These are phyloP conservation scores for Neurospora discreta DNA, from an alignment of 495 filamentous ascomycete genomes.

Conservation along the genomic window DNA sequence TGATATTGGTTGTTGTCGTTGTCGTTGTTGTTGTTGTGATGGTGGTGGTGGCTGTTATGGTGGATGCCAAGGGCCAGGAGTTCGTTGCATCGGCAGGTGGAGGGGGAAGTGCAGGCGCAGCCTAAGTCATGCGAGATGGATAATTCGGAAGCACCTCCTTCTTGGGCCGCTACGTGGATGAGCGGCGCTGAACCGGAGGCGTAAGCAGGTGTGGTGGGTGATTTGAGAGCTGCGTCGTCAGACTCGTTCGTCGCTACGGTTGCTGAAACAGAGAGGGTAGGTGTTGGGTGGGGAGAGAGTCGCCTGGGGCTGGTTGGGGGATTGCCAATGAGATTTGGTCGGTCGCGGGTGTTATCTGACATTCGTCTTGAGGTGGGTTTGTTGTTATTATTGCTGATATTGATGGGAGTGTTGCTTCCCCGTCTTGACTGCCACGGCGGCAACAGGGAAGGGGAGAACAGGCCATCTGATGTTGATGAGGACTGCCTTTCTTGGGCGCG, in stretches of 20 bases:
- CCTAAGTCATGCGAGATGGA: background rate
- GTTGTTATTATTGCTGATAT: background rate
- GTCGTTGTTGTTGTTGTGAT: too few species aligned
- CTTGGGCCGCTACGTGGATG: too few species aligned
- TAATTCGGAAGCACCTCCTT: too few species aligned
- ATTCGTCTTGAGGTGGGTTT: background rate
- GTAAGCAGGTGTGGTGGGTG: background rate
- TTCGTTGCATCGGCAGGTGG: background rate
- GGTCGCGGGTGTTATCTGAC: background rate
- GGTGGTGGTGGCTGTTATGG: background rate
- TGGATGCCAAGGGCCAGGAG: background rate
- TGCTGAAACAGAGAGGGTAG: background rate
- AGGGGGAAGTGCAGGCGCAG: constrained; percentile 1
- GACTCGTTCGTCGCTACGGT: background rate
- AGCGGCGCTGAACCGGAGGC: background rate
- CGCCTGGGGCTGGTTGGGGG: background rate
- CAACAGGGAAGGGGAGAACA: background rate
- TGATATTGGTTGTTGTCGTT: background rate
- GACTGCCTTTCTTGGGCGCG: background rate
- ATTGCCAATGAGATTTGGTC: background rate
- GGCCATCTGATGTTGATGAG: background rate
- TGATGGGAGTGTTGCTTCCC: background rate
- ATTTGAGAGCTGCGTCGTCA: background rate
- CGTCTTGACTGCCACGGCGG: background rate
- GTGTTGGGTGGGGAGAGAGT: background rate